phyloP scores from a whole-genome alignment of 2,329 filamentous ascomycete genomes.

The Ophiognomonia clavigignenti-juglandacearum region DNA sequence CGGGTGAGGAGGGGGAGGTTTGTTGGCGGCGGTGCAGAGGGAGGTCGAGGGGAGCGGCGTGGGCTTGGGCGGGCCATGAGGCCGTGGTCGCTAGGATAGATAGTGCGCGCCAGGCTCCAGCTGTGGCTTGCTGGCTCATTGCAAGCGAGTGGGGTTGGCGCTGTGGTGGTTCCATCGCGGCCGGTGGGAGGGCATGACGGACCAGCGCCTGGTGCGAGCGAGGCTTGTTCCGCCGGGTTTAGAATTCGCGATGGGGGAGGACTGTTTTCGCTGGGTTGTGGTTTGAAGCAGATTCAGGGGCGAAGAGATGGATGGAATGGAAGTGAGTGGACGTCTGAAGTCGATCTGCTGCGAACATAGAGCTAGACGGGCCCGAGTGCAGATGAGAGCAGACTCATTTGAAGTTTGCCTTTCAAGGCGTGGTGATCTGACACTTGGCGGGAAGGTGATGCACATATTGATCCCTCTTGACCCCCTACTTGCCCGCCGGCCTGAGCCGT shows the following conservation, averaged over 20 bases:
- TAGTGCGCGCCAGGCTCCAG: no score
- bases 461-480: no score
- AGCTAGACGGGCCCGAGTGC: not conserved
- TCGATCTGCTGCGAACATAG: not conserved
- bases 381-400: not conserved
- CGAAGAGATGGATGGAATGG: not conserved
- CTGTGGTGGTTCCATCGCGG: not conserved
- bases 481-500: no score
- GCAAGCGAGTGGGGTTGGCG: not conserved
- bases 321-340: not conserved
- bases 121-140: not conserved
- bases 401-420: not conserved
- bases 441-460: no score
- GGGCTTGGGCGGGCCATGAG: not conserved
- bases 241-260: not conserved
- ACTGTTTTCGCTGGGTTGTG: not conserved
- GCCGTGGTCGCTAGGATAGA: not conserved
- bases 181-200: not conserved
- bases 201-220: not conserved
- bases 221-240: not conserved
- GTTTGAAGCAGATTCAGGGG: not conserved
- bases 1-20: not conserved
- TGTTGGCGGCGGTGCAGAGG: not conserved
- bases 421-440: constrained; percentile 1
- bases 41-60: not conserved